A percentile compares a stretch with the other conserved stretches of the same genome.
Conservation (phyloP, 768 basidiomycete genomes). For the Tylopilus subfusipes region DNA sequence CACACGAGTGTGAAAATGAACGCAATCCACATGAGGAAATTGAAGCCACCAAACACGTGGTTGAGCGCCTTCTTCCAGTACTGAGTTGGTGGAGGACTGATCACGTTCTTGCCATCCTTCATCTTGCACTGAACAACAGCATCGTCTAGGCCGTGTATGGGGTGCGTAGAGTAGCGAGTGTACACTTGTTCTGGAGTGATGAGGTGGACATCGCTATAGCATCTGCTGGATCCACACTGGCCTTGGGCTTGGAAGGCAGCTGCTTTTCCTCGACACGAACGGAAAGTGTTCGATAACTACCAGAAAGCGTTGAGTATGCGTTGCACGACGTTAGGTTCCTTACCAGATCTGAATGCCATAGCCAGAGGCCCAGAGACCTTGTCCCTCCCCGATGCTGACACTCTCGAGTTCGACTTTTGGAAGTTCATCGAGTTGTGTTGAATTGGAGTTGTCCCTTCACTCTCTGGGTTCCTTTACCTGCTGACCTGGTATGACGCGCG, state of each 20-base stretch:
- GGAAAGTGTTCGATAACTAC: slow-evolving; percentile 42
- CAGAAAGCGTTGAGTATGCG: background rate
- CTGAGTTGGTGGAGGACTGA: slow-evolving; percentile 45
- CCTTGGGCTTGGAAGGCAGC: slow-evolving; percentile 14
- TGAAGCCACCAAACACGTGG: slow-evolving; percentile 56
- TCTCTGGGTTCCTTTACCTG: slow-evolving; percentile 1
- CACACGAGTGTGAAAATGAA: slow-evolving; percentile 43
- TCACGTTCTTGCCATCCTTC: slow-evolving; percentile 42
- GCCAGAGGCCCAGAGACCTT: slow-evolving; percentile 12
- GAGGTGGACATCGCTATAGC: slow-evolving; percentile 47
- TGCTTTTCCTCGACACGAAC: slow-evolving; percentile 38
- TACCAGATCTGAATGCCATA: slow-evolving; percentile 31
- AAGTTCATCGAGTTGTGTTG: slow-evolving; percentile 11
- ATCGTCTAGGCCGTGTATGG: slow-evolving; percentile 41
- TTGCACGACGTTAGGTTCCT: background rate
- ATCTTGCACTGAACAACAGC: slow-evolving; percentile 37
- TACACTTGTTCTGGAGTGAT: slow-evolving; percentile 41
- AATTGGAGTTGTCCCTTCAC: background rate
- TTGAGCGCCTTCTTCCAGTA: slow-evolving; percentile 47
- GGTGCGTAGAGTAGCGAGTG: slow-evolving; percentile 42
- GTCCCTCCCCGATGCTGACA: slow-evolving; percentile 14
- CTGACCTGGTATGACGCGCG: background rate
- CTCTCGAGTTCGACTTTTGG: slow-evolving; percentile 17
- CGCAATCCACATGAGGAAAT: slow-evolving; percentile 51
- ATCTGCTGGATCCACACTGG: slow-evolving; percentile 31